Conservation (phyloP, 257 asterid species). For the Craterostigma plantagineum region DNA sequence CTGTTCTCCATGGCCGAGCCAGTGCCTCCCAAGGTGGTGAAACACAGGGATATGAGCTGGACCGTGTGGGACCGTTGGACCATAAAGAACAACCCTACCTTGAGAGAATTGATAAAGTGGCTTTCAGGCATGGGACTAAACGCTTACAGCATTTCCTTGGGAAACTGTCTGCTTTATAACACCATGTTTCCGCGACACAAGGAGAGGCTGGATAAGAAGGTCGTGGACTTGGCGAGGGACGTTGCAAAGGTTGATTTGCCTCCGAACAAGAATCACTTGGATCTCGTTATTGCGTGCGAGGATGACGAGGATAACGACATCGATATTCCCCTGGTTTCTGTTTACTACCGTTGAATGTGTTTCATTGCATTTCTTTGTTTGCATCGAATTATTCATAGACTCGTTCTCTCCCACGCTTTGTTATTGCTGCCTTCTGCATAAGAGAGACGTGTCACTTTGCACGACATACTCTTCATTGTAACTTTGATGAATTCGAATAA, state of each 20-base stretch:
- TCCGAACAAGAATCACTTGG: background rate
- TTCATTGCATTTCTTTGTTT: too few species aligned
- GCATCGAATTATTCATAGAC: too few species aligned
- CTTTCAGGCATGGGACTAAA: conserved; percentile 1
- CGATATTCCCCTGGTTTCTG: conserved; percentile 1
- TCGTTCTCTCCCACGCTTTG: too few species aligned
- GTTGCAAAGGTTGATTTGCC: conserved; percentile 3
- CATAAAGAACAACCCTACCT: background rate
- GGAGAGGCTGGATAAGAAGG: conserved; percentile 2
- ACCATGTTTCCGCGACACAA: conserved; percentile 2
- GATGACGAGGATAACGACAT: conserved; percentile 2
- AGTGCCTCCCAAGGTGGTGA: conserved; percentile 24
- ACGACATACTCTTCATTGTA: too few species aligned
- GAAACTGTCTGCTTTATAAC: conserved; percentile 4
- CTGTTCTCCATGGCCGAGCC: conserved; percentile 28
- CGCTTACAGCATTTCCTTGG: conserved; percentile 2
- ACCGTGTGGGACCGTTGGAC: conserved; percentile 5
- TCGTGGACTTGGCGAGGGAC: background rate
- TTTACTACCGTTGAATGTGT: conserved; percentile 1
- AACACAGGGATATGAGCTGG: conserved; percentile 4
- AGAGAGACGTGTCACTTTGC: too few species aligned
- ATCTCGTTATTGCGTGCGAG: conserved; percentile 4
- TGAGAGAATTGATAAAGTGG: conserved; percentile 1
- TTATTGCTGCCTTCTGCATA: too few species aligned
- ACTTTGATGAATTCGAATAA: too few species aligned